Evolutionary conservation across 306 rosid species (phyloP), one percentile per base, ranked within the genome.

Genomic region (Quercus variabilis): DNA sequence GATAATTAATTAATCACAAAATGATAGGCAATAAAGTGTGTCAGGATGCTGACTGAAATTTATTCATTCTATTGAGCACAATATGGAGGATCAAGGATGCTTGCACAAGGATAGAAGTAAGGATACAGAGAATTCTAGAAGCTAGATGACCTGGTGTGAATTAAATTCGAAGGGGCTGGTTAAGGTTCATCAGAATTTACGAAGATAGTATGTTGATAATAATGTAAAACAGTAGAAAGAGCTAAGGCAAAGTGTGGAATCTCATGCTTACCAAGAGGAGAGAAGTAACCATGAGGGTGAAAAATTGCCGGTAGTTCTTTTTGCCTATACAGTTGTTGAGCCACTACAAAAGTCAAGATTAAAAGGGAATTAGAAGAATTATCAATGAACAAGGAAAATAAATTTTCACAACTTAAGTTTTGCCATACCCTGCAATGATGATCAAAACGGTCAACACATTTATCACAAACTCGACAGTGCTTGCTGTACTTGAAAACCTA

Each of bases 401-500:
- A 31, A 71, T 58, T 51, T 75, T 71, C 52, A 38, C 55, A 83
- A 78, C 21, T 54, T 54, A 55, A 69, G 55, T 82, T 55, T 5
- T 21, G 6, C 43, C 82, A 56, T 95, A 95, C 99, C 87, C 98
- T 83, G 98, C 99, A 95, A 78, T 95, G 99, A 89, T 95, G 99
- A 87, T 95, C 99, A 79, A 95, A 95, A 52, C 81, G 80, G 78
- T 95, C 97, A 46, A 95, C 98, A 64, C 99, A 95, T 82, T 95
- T 95, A 81, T 95, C 99, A 77, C 99, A 95, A 81, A 95, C 97
- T 83, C 99, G 78, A 80, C 99, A 95, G 78, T 95, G 99, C 85
- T 95, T 95, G 87, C 99, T 93, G 83, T 91, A 93, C 85, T 95
- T 93, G 92, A 89, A 95, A 77, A 95, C 99, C 99, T 95, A 91